Evolutionary conservation across 352 stramenopile species (phyloP).

Genomic region (Stramenopiles sp.): DNA sequence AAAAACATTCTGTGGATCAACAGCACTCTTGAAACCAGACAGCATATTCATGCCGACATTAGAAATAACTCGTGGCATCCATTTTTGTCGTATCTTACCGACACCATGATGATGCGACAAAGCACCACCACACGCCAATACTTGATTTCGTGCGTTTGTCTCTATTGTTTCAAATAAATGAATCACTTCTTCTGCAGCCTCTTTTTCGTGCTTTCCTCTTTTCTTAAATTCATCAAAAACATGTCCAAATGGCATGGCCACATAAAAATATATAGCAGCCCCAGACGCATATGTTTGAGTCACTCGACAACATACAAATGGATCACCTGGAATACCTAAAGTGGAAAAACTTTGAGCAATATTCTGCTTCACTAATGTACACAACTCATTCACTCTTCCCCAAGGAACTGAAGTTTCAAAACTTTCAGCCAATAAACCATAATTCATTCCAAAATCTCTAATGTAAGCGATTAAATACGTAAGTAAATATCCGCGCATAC

Average conservation of each 20-base stretch:
- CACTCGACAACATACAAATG: background rate
- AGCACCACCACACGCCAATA: constrained; percentile 45
- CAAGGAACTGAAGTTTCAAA: constrained; percentile 46
- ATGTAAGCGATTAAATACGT: constrained; percentile 70
- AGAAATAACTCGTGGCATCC: constrained; percentile 15
- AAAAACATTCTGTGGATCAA: background rate
- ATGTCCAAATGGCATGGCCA: too few relatives aligned
- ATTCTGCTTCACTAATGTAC: constrained; percentile 20
- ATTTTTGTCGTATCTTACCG: constrained; percentile 50
- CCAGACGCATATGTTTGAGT: background rate
- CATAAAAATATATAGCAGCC: background rate
- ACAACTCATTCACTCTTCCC: constrained; percentile 22
- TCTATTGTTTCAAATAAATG: constrained; percentile 21
- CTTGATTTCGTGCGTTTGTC: constrained; percentile 28
- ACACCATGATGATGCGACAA: constrained; percentile 75
- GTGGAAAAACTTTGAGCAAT: constrained; percentile 18
- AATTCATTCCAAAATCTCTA: constrained; percentile 57
- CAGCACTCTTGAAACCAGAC: background rate
- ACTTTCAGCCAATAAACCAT: constrained; percentile 50
- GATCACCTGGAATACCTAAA: background rate
- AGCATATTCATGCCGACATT: background rate
- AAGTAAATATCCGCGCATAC: constrained; percentile 54
- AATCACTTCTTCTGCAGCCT: background rate
- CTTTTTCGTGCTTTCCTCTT: background rate
- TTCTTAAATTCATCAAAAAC: too few relatives aligned